Conservation (phyloP, 257 asterid species). For the Nemophila menziesii region DNA sequence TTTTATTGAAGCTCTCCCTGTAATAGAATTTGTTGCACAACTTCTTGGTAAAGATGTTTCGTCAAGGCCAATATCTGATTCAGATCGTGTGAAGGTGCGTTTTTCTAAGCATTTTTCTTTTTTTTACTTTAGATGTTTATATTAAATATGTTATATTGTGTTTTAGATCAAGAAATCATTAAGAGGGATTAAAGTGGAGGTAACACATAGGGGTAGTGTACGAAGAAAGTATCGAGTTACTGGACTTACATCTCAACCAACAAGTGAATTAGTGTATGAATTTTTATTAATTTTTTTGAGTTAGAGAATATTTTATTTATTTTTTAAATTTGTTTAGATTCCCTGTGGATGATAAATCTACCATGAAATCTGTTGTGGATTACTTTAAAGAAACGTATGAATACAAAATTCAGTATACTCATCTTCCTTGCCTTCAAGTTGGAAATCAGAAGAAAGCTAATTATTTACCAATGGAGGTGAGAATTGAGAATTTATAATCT, state of each 20-base stretch:
- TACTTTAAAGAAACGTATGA: constrained; percentile 94
- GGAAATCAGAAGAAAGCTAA: constrained; percentile 99
- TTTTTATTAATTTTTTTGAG: background rate
- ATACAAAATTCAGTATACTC: constrained; percentile 77
- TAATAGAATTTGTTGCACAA: constrained; percentile 82
- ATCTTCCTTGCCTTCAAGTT: constrained; percentile 99
- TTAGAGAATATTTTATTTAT: background rate
- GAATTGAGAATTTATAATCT: background rate
- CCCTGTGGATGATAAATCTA: constrained; percentile 81
- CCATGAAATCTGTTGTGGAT: constrained; percentile 92
- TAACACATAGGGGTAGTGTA: constrained; percentile 87
- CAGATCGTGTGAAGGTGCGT: constrained; percentile 88
- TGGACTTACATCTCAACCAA: constrained; percentile 88
- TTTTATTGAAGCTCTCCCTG: constrained; percentile 94
- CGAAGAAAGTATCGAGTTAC: constrained; percentile 92
- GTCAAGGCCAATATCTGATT: constrained; percentile 79
- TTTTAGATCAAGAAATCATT: constrained; percentile 90
- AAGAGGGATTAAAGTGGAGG: constrained; percentile 98
- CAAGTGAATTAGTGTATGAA: constrained; percentile 88
- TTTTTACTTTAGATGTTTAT: background rate
- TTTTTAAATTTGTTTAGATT: constrained; percentile 34
- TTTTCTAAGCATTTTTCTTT: background rate
- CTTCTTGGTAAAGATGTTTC: constrained; percentile 80
- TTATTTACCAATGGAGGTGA: constrained; percentile 97
- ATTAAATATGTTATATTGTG: background rate